Percentiles rank a stretch among this genome's conserved stretches.
Conservation (phyloP, 345 rosid genomes). For the Dovyalis caffra region DNA sequence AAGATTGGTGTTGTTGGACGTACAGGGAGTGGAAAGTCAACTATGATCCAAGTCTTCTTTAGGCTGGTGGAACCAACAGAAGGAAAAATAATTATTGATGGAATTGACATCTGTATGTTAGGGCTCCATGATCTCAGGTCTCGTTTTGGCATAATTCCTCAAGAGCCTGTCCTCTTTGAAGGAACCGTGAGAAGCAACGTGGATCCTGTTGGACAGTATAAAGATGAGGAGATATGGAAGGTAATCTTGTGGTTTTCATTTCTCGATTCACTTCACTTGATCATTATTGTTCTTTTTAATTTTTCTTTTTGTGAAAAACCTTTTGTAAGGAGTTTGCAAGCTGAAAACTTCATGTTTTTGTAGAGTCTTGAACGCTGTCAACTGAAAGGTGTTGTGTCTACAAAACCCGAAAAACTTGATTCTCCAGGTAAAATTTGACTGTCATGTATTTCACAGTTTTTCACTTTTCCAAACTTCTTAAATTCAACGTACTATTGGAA, state of each 20-base stretch:
- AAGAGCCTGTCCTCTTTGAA: conserved; percentile 95
- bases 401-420: conserved; percentile 80
- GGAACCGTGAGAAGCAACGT: conserved; percentile 93
- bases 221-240: conserved; percentile 95
- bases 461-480: neutral
- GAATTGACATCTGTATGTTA: conserved; percentile 59
- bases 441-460: neutral
- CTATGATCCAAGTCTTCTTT: conserved; percentile 83
- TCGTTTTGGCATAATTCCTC: conserved; percentile 92
- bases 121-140: conserved; percentile 95
- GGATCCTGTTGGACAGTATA: conserved; percentile 71
- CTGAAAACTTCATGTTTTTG: neutral
- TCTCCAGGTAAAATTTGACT: conserved; percentile 48
- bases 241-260: conserved; percentile 30
- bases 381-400: conserved; percentile 67
- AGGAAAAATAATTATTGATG: conserved; percentile 82
- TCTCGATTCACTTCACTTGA: neutral
- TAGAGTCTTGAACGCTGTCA: conserved; percentile 94
- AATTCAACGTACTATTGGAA: neutral
- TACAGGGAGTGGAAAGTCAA: conserved; percentile 95
- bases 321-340: neutral
- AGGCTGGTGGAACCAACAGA: conserved; percentile 88
- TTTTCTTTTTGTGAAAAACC: neutral
- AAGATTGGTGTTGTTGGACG: conserved; percentile 92
- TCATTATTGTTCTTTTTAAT: neutral